Evolutionary conservation across 345 rosid genomes (phyloP), one percentile per base, ranked within the genome.

Genomic region (Mallotus nudiflorus): DNA sequence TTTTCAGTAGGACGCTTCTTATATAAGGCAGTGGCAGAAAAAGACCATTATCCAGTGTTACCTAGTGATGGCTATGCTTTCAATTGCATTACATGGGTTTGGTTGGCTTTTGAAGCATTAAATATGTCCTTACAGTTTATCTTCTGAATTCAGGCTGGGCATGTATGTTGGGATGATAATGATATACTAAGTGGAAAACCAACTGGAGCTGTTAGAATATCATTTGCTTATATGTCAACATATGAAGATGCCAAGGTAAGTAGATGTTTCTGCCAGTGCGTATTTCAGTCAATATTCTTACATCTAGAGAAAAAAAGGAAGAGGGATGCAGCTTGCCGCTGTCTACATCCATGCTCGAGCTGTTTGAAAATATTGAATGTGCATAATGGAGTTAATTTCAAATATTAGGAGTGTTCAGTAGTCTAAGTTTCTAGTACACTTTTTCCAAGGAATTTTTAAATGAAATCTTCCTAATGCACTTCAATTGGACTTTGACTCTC

Each of bases 191-290:
- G 79, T 72, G 99, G 97, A 74, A 95, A 85, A 73, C 97, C 97
- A 66, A 92, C 95, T 65, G 99, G 97, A 62, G 99, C 97, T 61
- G 88, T 90, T 67, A 86, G 99, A 75, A 76, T 95, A 62, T 95
- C 97, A 62, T 90, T 95, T 78, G 97, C 97, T 51, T 95, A 92
- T 72, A 92, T 95, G 97, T 95, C 99, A 73, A 92, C 91, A 10
- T 95, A 85, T 89, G 99, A 92, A 84, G 99, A 95, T 73, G 89
- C 86, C 39, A 84, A 90, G 92, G 97, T 91, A 75, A 12, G 55
- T 35, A 12, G 62, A 64, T 63, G 10, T 77, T 65, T 60, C 42
- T 28, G 7, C 19, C 22, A 59, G 35, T 15, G 46, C 60, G 64
- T 35, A 50, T 59, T 71, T 35, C 49, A 11, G 19, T 48, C 57